A percentile compares a stretch with the other conserved stretches of the same genome.
Evolutionary conservation across 2,329 filamentous ascomycete genomes (phyloP).

Genomic region (Ilyonectria mors-panacis): DNA sequence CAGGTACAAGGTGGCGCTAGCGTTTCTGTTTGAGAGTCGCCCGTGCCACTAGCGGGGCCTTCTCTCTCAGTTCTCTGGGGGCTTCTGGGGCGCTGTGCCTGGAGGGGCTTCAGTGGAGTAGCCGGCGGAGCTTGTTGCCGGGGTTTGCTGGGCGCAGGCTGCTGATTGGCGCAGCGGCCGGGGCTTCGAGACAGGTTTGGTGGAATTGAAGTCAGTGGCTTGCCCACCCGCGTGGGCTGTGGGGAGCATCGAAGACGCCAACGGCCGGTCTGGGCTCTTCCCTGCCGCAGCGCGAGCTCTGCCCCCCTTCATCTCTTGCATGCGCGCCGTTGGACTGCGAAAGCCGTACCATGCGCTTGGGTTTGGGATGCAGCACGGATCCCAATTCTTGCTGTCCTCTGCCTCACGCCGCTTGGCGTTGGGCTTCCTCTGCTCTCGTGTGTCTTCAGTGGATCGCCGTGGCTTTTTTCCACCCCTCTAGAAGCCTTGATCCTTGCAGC

Average conservation of each 20-base stretch:
- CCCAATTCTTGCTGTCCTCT: not conserved
- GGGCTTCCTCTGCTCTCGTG: not conserved
- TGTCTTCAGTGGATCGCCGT: not conserved
- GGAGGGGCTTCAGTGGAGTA: constrained; percentile 26
- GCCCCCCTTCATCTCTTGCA: constrained; percentile 26
- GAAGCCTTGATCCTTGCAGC: constrained; percentile 9
- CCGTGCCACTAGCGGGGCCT: constrained; percentile 29
- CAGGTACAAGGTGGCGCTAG: constrained; percentile 52
- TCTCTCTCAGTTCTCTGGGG: constrained; percentile 21
- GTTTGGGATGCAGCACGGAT: constrained; percentile 1
- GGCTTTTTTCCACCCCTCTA: constrained; percentile 3
- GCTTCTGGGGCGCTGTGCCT: constrained; percentile 26
- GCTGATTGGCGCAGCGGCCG: constrained; percentile 10
- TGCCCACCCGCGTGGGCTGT: constrained; percentile 20
- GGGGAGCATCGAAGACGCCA: not conserved
- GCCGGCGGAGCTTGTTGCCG: not conserved
- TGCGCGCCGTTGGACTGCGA: not conserved
- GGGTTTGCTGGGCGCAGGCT: not conserved
- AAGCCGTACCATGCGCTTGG: not conserved
- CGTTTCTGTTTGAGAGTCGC: constrained; percentile 51
- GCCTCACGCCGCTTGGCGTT: not conserved
- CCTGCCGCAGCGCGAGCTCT: not conserved
- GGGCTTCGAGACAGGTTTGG: constrained; percentile 37
- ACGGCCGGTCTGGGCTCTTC: constrained; percentile 1
- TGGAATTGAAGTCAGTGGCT: constrained; percentile 29